Percentiles rank a stretch among this genome's conserved stretches.
Evolutionary conservation across 257 asterid species (phyloP).

Genomic region (Nyctanthes arbortristis): DNA sequence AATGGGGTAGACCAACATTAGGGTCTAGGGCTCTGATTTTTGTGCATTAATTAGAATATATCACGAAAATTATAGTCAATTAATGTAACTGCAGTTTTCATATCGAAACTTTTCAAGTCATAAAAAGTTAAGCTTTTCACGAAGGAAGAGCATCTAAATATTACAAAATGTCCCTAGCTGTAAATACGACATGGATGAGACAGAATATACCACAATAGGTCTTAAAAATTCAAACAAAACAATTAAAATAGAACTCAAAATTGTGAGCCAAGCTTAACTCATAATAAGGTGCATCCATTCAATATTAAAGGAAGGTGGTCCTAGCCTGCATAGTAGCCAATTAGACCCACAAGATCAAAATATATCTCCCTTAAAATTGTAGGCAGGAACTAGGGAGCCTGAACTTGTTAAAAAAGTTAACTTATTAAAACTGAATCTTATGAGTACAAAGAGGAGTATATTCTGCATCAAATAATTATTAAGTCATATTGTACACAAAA

Average conservation of each 20-base stretch:
- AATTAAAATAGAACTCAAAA: not conserved
- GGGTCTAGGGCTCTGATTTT: conserved; percentile 16
- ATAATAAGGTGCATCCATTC: not conserved
- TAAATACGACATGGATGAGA: no score
- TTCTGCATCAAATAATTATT: not conserved
- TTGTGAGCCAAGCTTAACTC: conserved; percentile 11
- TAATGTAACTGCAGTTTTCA: not conserved
- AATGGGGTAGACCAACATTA: conserved; percentile 16
- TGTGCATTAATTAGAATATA: not conserved
- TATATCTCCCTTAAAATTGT: no score
- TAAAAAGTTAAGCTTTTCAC: no score
- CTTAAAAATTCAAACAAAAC: not conserved
- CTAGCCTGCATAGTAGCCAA: not conserved
- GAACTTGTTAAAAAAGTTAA: no score
- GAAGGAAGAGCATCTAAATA: no score
- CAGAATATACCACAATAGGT: not conserved
- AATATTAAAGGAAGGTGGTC: conserved; percentile 2
- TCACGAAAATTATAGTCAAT: not conserved
- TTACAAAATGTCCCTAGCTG: not conserved
- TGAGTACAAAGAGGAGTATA: not conserved
- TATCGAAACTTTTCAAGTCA: no score
- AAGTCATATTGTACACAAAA: no score
- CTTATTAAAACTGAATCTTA: not conserved
- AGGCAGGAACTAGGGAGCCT: no score
- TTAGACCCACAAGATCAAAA: no score